Evolutionary conservation across 2,329 filamentous ascomycete genomes (phyloP), one percentile per base, ranked within the genome.

Genomic region (Cladosporium sp.): DNA sequence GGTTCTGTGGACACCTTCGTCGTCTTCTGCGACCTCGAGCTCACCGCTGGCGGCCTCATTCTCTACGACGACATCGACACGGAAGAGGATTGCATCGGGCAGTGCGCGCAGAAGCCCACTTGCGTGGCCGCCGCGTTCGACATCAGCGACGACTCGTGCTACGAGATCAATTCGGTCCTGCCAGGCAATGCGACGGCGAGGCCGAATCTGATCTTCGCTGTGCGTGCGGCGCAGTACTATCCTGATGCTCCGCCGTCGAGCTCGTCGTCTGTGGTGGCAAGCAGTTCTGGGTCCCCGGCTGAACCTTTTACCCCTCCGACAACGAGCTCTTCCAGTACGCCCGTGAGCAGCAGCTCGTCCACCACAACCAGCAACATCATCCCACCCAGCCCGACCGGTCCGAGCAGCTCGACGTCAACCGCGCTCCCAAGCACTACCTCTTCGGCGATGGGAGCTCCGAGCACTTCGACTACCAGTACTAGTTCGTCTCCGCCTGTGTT

Each of bases 71-170:
- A 49, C 14, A 13, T 54, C 32, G 22, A 33, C 11, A 43, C 44
- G 28, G 22, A 38, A 14, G 45, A 49, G 28, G 38, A 11, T 10
- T 54, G 52, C 19, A 40, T 54, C 13, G 37, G 31, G 9, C 5
- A 43, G 18, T 54, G 52, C 22, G 38, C 19, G 9, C 14, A 31
- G 11, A 45, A 54, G 10, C 11, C 10, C 9, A 32, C 18, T 34
- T 54, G 52, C 13, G 38, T 49, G 6, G 52, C 44, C 38, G 52
- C 31, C 7, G 52, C 52, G 9, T 54, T 37, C 31, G 52, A 49
- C 19, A 44, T 19, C 4, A 38, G 32, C n/a, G 41, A 48, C 9
- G 40, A 34, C 18, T 49, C 41, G 10, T 54, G 52, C 13, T 49
- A n/a, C 5, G 28, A 54, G 18, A 49, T 43, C 14, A 54, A 16